Conservation (phyloP, 2,329 filamentous ascomycete species). For the Colletotrichum cereale region DNA sequence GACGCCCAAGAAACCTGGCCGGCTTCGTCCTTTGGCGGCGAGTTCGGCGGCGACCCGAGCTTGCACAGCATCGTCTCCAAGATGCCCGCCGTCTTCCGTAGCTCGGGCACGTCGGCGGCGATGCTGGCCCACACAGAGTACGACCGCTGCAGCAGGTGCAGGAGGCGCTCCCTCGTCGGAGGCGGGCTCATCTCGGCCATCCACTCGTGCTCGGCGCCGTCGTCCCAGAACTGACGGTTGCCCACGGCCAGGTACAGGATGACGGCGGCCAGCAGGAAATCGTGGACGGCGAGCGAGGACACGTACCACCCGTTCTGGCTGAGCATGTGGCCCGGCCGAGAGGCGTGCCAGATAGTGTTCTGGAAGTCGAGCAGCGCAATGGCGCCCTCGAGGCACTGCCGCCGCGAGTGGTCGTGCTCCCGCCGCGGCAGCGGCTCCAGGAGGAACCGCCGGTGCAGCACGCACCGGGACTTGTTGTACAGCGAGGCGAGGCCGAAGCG, state of each 20-base stretch:
- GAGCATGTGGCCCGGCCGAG: constrained; percentile 66
- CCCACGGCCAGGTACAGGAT: constrained; percentile 67
- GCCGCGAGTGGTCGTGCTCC: constrained; percentile 66
- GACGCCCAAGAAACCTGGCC: constrained; percentile 39
- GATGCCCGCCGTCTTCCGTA: constrained; percentile 60
- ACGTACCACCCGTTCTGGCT: constrained; percentile 68
- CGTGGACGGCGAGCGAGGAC: constrained; percentile 68
- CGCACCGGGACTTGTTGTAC: constrained; percentile 67
- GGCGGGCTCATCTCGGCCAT: constrained; percentile 48
- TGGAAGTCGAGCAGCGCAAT: constrained; percentile 63
- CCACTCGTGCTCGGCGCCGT: constrained; percentile 51
- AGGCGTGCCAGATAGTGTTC: constrained; percentile 59
- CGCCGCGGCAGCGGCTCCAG: constrained; percentile 54
- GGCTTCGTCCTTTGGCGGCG: constrained; percentile 23
- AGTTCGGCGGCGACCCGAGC: constrained; percentile 50
- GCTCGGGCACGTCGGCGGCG: constrained; percentile 52
- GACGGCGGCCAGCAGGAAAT: constrained; percentile 73
- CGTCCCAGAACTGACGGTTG: constrained; percentile 56
- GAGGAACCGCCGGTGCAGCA: constrained; percentile 67
- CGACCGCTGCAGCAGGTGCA: constrained; percentile 56
- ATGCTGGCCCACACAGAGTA: constrained; percentile 59
- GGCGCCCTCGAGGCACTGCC: constrained; percentile 63
- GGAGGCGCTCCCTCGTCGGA: constrained; percentile 55
- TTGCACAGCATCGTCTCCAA: constrained; percentile 60
- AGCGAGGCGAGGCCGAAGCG: constrained; percentile 65